Percentiles rank a stretch among this genome's conserved stretches.
phyloP scores from a whole-genome alignment of 176 grass and related monocot species.

The Tuctoria greenei region DNA sequence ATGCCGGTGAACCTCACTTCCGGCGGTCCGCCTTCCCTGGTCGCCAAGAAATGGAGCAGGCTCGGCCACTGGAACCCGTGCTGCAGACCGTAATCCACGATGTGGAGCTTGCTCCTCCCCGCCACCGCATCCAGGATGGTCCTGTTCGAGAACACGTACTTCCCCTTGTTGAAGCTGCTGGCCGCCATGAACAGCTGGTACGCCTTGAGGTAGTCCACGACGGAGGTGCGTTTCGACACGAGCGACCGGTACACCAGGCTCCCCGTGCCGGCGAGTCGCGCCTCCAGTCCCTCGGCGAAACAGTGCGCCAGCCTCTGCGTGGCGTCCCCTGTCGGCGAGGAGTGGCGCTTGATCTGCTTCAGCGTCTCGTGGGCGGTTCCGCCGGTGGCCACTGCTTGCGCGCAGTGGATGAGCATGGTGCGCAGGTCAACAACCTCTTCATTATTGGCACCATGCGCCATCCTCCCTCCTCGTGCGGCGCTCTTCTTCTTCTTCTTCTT shows the following conservation, averaged over 20 bases:
- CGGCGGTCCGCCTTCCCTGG: slow-evolving; percentile 42
- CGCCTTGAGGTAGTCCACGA: slow-evolving; percentile 43
- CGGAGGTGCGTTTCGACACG: slow-evolving; percentile 23
- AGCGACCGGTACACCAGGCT: slow-evolving; percentile 50
- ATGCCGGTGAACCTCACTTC: slow-evolving; percentile 50
- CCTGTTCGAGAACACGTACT: slow-evolving; percentile 31
- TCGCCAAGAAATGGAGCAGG: slow-evolving; percentile 1
- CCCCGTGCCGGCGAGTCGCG: slow-evolving; percentile 52
- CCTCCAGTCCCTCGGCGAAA: slow-evolving; percentile 61
- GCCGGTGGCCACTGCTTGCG: slow-evolving; percentile 51
- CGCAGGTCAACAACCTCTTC: slow-evolving; percentile 58
- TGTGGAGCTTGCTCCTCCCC: slow-evolving; percentile 38
- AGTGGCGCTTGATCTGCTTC: slow-evolving; percentile 50
- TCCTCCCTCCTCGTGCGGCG: slow-evolving; percentile 8
- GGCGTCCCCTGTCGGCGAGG: slow-evolving; percentile 26
- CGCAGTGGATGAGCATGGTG: slow-evolving; percentile 68
- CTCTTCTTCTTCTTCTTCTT: too few relatives aligned
- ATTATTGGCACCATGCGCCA: too few relatives aligned
- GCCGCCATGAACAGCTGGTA: slow-evolving; percentile 46
- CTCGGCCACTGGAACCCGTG: slow-evolving; percentile 49
- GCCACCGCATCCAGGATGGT: slow-evolving; percentile 26
- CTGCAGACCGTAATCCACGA: slow-evolving; percentile 44
- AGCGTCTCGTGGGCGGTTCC: slow-evolving; percentile 43
- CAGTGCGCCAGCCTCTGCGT: slow-evolving; percentile 57
- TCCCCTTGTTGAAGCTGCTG: slow-evolving; percentile 29